Evolutionary conservation across 352 stramenopile genomes (phyloP), one percentile per base, ranked within the genome.

Genomic region (Elongisporangium prolatum): DNA sequence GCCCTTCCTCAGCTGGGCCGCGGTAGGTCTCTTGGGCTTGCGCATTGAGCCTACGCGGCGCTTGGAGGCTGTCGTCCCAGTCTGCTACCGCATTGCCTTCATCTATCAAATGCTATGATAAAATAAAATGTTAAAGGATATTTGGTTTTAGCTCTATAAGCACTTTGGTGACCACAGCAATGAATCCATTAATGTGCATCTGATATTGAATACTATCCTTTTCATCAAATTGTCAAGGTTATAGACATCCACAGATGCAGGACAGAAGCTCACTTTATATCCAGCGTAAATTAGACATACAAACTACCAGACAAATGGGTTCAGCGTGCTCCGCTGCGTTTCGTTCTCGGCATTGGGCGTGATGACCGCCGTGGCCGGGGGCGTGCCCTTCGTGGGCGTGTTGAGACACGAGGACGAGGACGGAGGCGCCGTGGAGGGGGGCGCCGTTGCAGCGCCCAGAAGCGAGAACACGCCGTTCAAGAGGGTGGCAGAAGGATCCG

Each of bases 391-490:
- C 34, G 34, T 44, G 4, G 34, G 34, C 34, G 34, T 44, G 17
- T 44, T 44, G 34, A 44, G 34, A 13, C 34, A 44, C 34, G 34
- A 44, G 28, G 28, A 38, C 11, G 34, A 44, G 3, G 79, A 74
- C 0, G 67, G 54, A 8, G 79, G 64, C 2, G 72, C 48, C 9
- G 71, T 52, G 11, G 34, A 44, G 1, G 34, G 34, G 34, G 34
- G 2, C 0, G 67, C 24, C 6, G 63, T 56, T 1, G 34, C 34
- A 16, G 34, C 34, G 21, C 79, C 75, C 53, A 90, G 91, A n/a
- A 91, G 69, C 5, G 84, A 92, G 48, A 89, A 89, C 21, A 93
- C 80, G 24, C 82, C 75, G 21, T 82, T 80, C 8, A 93, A 69
- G 2, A 93, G 51, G 0, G 81, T 77, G 8, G 68, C 56, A 38